Conservation (phyloP, 306 rosid species). For the Quercus engelmannii region DNA sequence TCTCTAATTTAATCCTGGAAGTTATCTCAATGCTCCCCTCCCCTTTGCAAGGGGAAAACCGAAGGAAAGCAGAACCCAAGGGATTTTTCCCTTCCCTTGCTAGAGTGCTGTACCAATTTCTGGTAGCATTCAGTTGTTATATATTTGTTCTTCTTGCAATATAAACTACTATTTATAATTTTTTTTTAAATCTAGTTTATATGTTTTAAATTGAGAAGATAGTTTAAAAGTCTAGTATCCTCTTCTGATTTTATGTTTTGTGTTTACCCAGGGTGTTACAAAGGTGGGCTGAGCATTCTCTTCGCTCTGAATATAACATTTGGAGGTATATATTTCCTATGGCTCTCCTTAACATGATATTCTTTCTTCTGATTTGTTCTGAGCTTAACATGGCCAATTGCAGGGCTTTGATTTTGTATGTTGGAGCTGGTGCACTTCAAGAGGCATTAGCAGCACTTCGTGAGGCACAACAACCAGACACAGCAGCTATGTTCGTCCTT, state of each 20-base stretch:
- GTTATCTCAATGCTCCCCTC: too few relatives aligned
- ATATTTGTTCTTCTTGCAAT: neutral
- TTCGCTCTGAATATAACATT: slow-evolving; percentile 70
- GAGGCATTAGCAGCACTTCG: slow-evolving; percentile 94
- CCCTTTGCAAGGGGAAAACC: too few relatives aligned
- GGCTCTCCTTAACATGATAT: neutral
- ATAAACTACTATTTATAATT: neutral
- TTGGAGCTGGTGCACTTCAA: slow-evolving; percentile 94
- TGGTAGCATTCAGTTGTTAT: neutral
- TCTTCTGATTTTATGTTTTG: slow-evolving; percentile 16
- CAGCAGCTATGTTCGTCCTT: slow-evolving; percentile 91
- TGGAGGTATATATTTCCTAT: slow-evolving; percentile 67
- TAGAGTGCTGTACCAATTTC: neutral
- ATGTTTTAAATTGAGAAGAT: neutral
- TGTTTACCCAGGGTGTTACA: slow-evolving; percentile 75
- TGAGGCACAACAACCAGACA: slow-evolving; percentile 85
- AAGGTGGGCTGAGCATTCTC: slow-evolving; percentile 88
- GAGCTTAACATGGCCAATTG: slow-evolving; percentile 30
- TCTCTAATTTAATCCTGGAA: too few relatives aligned
- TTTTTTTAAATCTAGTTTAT: neutral
- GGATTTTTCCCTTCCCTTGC: neutral
- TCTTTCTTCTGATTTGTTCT: slow-evolving; percentile 15
- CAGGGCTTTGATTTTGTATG: slow-evolving; percentile 91
- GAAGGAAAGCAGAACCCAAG: neutral
- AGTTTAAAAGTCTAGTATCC: slow-evolving; percentile 14